Conservation (phyloP, 306 rosid genomes). For the Fragaria ananassa region DNA sequence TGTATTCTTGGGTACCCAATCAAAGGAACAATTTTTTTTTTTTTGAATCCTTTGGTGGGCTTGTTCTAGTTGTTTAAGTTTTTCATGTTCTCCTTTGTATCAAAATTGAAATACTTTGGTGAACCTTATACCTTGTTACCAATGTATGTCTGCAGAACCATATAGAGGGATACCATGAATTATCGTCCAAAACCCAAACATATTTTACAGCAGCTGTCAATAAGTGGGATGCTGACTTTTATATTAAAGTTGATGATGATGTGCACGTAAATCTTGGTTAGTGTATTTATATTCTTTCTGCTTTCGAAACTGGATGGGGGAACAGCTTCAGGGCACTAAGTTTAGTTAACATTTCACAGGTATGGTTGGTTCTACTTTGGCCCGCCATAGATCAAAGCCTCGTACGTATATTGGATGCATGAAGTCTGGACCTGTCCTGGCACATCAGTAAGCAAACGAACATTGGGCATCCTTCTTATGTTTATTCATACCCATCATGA, state of each 20-base stretch:
- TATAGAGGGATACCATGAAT: conserved; percentile 57
- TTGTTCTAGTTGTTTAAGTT: not conserved
- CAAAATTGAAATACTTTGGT: not conserved
- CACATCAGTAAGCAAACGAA: conserved; percentile 44
- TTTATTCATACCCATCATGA: conserved; percentile 4
- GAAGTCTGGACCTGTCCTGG: conserved; percentile 63
- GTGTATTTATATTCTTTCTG: conserved; percentile 13
- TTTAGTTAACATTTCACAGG: conserved; percentile 31
- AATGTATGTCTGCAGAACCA: conserved; percentile 43
- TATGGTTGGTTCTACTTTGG: conserved; percentile 58
- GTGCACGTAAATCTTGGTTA: conserved; percentile 59
- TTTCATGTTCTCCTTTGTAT: not conserved
- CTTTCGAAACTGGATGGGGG: not conserved
- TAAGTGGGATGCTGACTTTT: conserved; percentile 65
- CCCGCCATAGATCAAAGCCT: conserved; percentile 54
- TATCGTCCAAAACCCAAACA: conserved; percentile 53
- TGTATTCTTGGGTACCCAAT: not conserved
- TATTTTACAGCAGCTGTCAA: conserved; percentile 52
- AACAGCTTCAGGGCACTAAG: not conserved
- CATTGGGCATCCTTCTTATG: conserved; percentile 2
- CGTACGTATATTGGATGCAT: conserved; percentile 62
- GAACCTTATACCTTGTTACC: conserved; percentile 1
- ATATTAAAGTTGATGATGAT: conserved; percentile 62
- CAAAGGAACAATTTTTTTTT: conserved; percentile 9
- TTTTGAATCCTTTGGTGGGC: conserved; percentile 9